Conservation (phyloP, 2,329 filamentous ascomycete species). For the Diaporthe sp. region DNA sequence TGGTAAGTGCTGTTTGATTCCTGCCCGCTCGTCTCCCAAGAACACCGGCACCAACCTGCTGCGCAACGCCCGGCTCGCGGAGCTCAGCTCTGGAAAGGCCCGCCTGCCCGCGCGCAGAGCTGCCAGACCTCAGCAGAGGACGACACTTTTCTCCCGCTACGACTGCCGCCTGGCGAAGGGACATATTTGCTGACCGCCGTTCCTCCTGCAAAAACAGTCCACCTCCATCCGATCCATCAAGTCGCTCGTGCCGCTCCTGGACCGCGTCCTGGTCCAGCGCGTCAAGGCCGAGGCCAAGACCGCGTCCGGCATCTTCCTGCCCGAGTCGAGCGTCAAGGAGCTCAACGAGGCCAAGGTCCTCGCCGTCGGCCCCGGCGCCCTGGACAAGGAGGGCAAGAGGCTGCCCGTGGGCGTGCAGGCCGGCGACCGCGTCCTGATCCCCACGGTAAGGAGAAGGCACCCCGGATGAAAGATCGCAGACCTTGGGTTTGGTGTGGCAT, state of each 20-base stretch:
- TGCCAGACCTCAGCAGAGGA: not conserved
- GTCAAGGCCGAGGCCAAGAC: slow-evolving; percentile 98
- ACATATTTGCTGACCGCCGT: not conserved
- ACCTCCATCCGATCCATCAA: slow-evolving; percentile 94
- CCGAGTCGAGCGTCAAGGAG: slow-evolving; percentile 96
- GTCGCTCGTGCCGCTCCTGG: slow-evolving; percentile 92
- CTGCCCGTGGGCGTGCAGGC: slow-evolving; percentile 83
- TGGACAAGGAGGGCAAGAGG: slow-evolving; percentile 91
- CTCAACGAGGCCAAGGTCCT: slow-evolving; percentile 97
- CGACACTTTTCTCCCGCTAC: not conserved
- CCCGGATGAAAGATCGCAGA: not conserved
- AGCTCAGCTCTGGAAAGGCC: not conserved
- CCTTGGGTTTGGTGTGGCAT: slow-evolving; percentile 30
- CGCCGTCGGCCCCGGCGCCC: slow-evolving; percentile 88
- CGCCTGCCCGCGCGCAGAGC: not conserved
- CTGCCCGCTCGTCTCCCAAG: not conserved
- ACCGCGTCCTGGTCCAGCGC: slow-evolving; percentile 97
- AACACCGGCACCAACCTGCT: not conserved
- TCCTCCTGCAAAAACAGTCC: slow-evolving; percentile 53
- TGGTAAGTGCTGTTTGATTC: not conserved
- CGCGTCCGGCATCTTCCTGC: slow-evolving; percentile 95
- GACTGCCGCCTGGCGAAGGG: not conserved
- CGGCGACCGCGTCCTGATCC: slow-evolving; percentile 95
- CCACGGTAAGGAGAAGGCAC: slow-evolving; percentile 73
- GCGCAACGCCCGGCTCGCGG: not conserved